Evolutionary conservation across 31 red algal species (phyloP).

Genomic region (Odonthalia washingtoniensis): DNA sequence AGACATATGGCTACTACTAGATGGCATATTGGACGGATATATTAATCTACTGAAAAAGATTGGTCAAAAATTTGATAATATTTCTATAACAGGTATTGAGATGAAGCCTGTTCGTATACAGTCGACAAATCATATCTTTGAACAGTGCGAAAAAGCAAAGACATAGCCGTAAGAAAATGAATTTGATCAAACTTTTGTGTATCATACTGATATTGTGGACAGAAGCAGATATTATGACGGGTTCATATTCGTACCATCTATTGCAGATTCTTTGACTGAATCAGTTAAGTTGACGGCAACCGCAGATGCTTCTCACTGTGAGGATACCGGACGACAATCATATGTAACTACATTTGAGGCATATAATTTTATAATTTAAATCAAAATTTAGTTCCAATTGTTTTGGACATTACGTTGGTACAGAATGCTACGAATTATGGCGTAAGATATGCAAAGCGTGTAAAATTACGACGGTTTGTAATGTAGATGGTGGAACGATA

Average conservation of each 20-base stretch:
- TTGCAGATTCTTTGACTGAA: too few relatives aligned
- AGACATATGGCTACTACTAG: background rate
- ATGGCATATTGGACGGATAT: conserved; percentile 51
- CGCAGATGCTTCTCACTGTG: too few relatives aligned
- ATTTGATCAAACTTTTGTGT: conserved; percentile 21
- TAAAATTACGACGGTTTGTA: conserved; percentile 10
- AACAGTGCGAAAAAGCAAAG: conserved; percentile 34
- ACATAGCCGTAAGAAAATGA: background rate
- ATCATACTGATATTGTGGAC: conserved; percentile 39
- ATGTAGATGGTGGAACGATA: conserved; percentile 13
- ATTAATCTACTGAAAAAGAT: conserved; percentile 13
- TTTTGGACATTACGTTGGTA: conserved; percentile 43
- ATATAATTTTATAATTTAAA: conserved; percentile 42
- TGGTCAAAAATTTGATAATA: conserved; percentile 8
- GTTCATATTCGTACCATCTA: too few relatives aligned
- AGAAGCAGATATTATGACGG: conserved; percentile 26
- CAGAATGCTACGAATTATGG: conserved; percentile 39
- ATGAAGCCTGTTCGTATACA: conserved; percentile 31
- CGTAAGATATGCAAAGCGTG: conserved; percentile 39
- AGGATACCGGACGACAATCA: conserved; percentile 45
- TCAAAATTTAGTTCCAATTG: too few relatives aligned
- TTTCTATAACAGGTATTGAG: conserved; percentile 9
- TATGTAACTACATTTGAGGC: conserved; percentile 67
- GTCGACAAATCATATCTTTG: conserved; percentile 38
- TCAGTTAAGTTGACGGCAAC: too few relatives aligned